These are phyloP conservation scores for Coprinopsis strossmayeri DNA, from an alignment of 768 basidiomycete species.

Conservation along the genomic window DNA sequence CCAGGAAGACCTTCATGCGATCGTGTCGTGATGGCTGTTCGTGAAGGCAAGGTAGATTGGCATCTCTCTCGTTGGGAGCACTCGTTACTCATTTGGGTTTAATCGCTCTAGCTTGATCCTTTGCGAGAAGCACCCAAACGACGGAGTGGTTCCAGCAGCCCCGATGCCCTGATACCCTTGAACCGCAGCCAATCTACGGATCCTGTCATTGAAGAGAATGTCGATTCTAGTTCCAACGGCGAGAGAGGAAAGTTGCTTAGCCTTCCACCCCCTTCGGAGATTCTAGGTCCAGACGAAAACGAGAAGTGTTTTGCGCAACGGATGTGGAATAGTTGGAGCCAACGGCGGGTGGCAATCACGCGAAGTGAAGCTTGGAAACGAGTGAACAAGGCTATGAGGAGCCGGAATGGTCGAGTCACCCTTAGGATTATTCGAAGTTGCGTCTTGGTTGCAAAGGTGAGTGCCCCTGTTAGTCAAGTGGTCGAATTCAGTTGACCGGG, in stretches of 20 bases:
- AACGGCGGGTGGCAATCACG: not conserved
- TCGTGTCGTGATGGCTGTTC: slow-evolving; percentile 60
- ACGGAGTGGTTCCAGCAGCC: not conserved
- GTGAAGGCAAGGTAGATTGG: slow-evolving; percentile 64
- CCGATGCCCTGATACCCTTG: slow-evolving; percentile 2
- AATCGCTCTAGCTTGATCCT: slow-evolving; percentile 13
- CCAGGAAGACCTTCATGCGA: slow-evolving; percentile 64
- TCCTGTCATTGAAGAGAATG: not conserved
- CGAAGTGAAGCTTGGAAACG: not conserved
- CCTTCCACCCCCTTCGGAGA: slow-evolving; percentile 5
- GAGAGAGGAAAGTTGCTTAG: slow-evolving; percentile 5
- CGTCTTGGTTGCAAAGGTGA: slow-evolving; percentile 13
- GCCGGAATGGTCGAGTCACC: slow-evolving; percentile 3
- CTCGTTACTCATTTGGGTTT: not conserved
- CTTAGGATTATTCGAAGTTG: slow-evolving; percentile 9
- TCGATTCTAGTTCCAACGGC: no score
- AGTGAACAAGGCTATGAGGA: not conserved
- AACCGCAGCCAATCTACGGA: not conserved
- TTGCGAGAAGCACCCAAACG: slow-evolving; percentile 8
- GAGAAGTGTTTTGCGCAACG: not conserved
- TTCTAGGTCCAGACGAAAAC: not conserved
- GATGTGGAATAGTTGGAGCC: not conserved
- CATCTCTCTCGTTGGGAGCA: not conserved
- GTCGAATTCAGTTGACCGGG: not conserved
- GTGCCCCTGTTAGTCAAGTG: not conserved